These are phyloP conservation scores for Closterium sp. DNA, from an alignment of 139 green algal genomes.

Conservation along the genomic window DNA sequence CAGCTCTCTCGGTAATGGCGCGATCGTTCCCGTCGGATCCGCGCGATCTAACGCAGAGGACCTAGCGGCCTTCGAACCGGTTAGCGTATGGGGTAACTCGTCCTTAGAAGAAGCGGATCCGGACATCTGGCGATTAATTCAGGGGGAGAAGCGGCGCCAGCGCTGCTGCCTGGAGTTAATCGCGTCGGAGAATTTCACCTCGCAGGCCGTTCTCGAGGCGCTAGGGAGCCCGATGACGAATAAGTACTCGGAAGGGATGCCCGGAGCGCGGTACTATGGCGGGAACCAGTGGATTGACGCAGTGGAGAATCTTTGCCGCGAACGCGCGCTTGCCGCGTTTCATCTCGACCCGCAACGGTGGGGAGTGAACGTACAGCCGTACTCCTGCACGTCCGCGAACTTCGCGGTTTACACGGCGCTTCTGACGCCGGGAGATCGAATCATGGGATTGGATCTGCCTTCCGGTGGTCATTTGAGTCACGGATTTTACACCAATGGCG, in stretches of 20 bases:
- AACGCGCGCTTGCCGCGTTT: slow-evolving; percentile 74
- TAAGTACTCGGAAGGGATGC: slow-evolving; percentile 97
- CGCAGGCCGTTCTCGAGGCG: slow-evolving; percentile 85
- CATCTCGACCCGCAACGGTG: slow-evolving; percentile 65
- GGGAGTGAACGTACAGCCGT: slow-evolving; percentile 89
- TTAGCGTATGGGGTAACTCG: slow-evolving; percentile 45
- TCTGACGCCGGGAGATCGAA: slow-evolving; percentile 71
- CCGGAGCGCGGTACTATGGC: slow-evolving; percentile 92
- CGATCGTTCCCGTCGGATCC: background rate
- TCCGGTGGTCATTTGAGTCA: slow-evolving; percentile 82
- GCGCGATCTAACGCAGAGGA: background rate
- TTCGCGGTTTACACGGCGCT: slow-evolving; percentile 91
- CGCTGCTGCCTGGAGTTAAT: slow-evolving; percentile 97
- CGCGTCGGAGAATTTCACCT: slow-evolving; percentile 97
- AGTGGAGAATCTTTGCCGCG: slow-evolving; percentile 74
- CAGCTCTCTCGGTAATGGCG: background rate
- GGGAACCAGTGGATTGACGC: slow-evolving; percentile 81
- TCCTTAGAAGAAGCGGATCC: slow-evolving; percentile 79
- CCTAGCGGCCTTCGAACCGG: slow-evolving; percentile 18
- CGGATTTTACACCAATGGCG: slow-evolving; percentile 85
- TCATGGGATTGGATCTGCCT: slow-evolving; percentile 88
- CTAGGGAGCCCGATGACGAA: slow-evolving; percentile 94
- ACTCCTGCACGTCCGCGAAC: slow-evolving; percentile 88
- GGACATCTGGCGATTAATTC: slow-evolving; percentile 83
- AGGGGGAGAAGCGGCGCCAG: slow-evolving; percentile 90